Evolutionary conservation across 352 stramenopile genomes (phyloP).

Genomic region (Pythium rishiriense): DNA sequence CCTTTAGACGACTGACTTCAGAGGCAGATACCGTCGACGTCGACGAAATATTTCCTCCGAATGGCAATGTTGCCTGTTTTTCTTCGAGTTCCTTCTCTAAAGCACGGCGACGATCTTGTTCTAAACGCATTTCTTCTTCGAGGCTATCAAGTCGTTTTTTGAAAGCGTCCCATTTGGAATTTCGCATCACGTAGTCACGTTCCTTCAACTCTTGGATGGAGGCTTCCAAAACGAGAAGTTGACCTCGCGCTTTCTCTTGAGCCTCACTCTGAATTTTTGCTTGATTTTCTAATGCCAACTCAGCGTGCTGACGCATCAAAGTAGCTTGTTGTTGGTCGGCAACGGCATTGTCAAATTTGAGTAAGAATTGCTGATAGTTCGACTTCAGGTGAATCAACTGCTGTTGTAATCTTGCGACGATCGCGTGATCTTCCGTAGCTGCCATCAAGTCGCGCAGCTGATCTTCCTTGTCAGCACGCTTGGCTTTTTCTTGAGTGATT

Average conservation of each 20-base stretch:
- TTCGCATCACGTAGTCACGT: slow-evolving; percentile 57
- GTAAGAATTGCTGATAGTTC: slow-evolving; percentile 79
- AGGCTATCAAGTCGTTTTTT: slow-evolving; percentile 65
- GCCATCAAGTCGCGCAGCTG: slow-evolving; percentile 71
- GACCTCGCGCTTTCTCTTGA: slow-evolving; percentile 39
- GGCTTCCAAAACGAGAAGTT: slow-evolving; percentile 46
- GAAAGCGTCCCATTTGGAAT: slow-evolving; percentile 72
- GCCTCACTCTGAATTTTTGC: slow-evolving; percentile 34
- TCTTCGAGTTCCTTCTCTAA: slow-evolving; percentile 69
- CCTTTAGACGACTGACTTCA: slow-evolving; percentile 48
- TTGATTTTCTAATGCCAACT: slow-evolving; percentile 52
- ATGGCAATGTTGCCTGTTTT: slow-evolving; percentile 36
- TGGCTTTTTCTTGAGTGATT: slow-evolving; percentile 39
- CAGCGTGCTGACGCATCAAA: slow-evolving; percentile 60
- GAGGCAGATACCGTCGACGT: slow-evolving; percentile 24
- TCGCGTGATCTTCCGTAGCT: slow-evolving; percentile 85
- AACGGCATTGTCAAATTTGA: slow-evolving; percentile 60
- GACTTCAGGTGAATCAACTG: slow-evolving; percentile 88
- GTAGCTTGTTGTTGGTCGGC: slow-evolving; percentile 53
- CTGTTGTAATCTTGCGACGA: slow-evolving; percentile 90
- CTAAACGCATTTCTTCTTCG: slow-evolving; percentile 57
- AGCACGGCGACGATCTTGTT: slow-evolving; percentile 54
- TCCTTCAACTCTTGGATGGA: slow-evolving; percentile 53
- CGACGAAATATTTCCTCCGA: slow-evolving; percentile 14
- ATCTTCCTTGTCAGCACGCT: slow-evolving; percentile 60